A percentile compares a stretch with the other conserved stretches of the same genome.
These are phyloP conservation scores for Debaryomyces fabryi DNA, from an alignment of 1,139 yeast genomes.

Conservation along the genomic window DNA sequence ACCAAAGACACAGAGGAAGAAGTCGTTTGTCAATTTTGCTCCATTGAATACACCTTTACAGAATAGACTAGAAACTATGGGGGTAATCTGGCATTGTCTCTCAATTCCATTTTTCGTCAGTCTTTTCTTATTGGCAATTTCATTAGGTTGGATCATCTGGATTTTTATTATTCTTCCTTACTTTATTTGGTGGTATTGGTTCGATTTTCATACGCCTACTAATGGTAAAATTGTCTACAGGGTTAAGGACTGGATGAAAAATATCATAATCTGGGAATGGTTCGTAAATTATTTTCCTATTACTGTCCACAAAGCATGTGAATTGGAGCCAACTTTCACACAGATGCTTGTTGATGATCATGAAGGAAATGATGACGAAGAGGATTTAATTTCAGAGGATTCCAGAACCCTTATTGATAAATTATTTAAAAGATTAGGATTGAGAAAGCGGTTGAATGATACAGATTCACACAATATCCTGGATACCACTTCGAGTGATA, in stretches of 20 bases:
- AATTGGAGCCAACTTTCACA: slow-evolving; percentile 75
- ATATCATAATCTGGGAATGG: slow-evolving; percentile 66
- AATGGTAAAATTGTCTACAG: slow-evolving; percentile 70
- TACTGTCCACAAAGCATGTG: slow-evolving; percentile 66
- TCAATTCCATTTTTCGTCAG: slow-evolving; percentile 65
- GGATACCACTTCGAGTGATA: neutral
- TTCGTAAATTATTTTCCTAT: slow-evolving; percentile 84
- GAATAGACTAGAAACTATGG: slow-evolving; percentile 68
- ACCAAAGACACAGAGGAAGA: slow-evolving; percentile 4
- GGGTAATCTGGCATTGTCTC: slow-evolving; percentile 76
- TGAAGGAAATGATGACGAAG: slow-evolving; percentile 41
- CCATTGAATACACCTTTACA: slow-evolving; percentile 58
- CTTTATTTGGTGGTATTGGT: slow-evolving; percentile 60
- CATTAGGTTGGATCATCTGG: slow-evolving; percentile 77
- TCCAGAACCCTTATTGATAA: slow-evolving; percentile 41
- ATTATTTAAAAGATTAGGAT: slow-evolving; percentile 40
- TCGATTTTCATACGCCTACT: slow-evolving; percentile 64
- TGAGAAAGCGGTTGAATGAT: slow-evolving; percentile 42
- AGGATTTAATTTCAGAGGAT: slow-evolving; percentile 45
- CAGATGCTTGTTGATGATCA: slow-evolving; percentile 29
- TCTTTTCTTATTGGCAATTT: slow-evolving; percentile 53
- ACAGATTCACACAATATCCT: slow-evolving; percentile 20
- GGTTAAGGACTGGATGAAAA: slow-evolving; percentile 59
- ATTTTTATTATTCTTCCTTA: slow-evolving; percentile 56
- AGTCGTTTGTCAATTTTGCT: slow-evolving; percentile 38